Base-by-base conservation (phyloP, 1,139 yeast genomes). In the Zygosaccharomyces sapae region DNA sequence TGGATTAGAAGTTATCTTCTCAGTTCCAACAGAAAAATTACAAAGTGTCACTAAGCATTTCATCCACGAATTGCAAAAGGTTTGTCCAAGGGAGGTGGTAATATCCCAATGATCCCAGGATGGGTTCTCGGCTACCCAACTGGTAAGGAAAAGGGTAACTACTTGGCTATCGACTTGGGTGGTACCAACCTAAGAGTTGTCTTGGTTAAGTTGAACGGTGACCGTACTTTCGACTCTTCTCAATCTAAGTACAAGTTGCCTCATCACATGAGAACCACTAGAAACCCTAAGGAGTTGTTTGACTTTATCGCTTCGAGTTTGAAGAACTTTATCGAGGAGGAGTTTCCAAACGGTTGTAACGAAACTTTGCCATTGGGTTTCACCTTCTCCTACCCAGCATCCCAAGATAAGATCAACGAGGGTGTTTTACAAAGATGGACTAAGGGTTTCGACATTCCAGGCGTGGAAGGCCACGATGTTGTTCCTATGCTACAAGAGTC, bases 401-500 rank as follows among this genome's bases (percentile, higher is more conserved):
- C 89, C 40, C 98, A 92, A 72, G 68, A 73, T 55, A 85, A 83
- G 51, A 88, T 92, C 64, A 84, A 87, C 71, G 76, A 80, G 59
- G 98, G 97, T 65, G 69, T 86, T 48, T 77, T 92, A 66, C 96
- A 88, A 75, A 80, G 94, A 70, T 92, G 98, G 98, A 92, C 98
- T 53, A 92, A 92, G 74, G 98, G 98, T 55, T 92, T 87, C 70
- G 96, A 92, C 68, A 88, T 92, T 61, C 85, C 80, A 48, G 89
- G 85, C 52, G 96, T 92, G 46, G 98, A 92, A 73, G 97, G 97
- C 53, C 77, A 86, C 48, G 96, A 92, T 64, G 97, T 92, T 47
- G 96, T 86, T 45, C 95, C 96, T 54, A 75, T 90, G 85, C 78
- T 92, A 61, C 95, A 86, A 70, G 72, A 71, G 6, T 87, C 95